phyloP scores from a whole-genome alignment of 768 basidiomycete species.

The Termitomyces sp. region DNA sequence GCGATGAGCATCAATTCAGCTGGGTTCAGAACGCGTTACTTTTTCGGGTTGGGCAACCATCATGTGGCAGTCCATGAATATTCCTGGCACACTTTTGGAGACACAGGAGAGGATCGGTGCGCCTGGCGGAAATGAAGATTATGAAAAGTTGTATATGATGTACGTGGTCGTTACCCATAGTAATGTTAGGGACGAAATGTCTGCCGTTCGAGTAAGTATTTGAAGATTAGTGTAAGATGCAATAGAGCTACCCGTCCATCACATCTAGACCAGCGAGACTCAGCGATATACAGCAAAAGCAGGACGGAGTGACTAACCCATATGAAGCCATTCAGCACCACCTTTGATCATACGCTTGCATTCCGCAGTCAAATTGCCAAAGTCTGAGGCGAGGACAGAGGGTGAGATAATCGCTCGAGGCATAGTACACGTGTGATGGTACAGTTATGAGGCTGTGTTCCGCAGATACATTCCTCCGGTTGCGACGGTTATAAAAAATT shows the following conservation, averaged over 20 bases:
- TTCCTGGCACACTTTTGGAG: conserved; percentile 80
- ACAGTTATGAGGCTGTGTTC: conserved; percentile 1
- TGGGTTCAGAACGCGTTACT: conserved; percentile 32
- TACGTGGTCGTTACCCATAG: conserved; percentile 61
- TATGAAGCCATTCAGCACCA: conserved; percentile 97
- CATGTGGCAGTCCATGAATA: conserved; percentile 99
- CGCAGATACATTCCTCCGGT: not conserved
- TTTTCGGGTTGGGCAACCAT: conserved; percentile 95
- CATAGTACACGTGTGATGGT: conserved; percentile 37
- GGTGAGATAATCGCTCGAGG: conserved; percentile 91
- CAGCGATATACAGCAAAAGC: conserved; percentile 2
- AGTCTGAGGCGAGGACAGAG: conserved; percentile 95
- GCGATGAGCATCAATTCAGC: not conserved
- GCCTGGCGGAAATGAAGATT: conserved; percentile 36
- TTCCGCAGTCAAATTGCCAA: conserved; percentile 92
- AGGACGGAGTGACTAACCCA: conserved; percentile 51
- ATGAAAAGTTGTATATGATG: not conserved
- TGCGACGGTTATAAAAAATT: not conserved
- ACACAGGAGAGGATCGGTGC: conserved; percentile 86
- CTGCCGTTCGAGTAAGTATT: conserved; percentile 33
- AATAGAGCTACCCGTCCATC: conserved; percentile 81
- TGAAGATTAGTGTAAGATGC: conserved; percentile 6
- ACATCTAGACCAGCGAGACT: conserved; percentile 54
- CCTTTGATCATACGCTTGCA: conserved; percentile 94
- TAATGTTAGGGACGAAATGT: conserved; percentile 98